Percentiles rank a stretch among this genome's conserved stretches.
Evolutionary conservation across 371 early-diverging fungal genomes (phyloP).

Genomic region (Paraphysoderma sedebokerense): DNA sequence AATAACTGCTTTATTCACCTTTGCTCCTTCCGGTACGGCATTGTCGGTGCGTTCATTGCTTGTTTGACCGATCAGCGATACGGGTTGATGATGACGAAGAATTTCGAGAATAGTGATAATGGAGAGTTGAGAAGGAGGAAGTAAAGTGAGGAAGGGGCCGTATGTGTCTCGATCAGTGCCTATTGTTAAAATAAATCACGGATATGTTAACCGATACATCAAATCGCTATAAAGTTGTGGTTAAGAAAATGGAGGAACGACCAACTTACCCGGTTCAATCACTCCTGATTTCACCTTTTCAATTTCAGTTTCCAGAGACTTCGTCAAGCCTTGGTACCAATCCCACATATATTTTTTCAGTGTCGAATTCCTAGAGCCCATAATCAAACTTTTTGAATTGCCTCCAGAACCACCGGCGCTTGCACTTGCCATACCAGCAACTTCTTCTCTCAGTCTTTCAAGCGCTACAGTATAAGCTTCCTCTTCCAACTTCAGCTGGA

Average conservation of each 20-base stretch:
- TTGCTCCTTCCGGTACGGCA: constrained; percentile 21
- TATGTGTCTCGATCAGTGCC: constrained; percentile 22
- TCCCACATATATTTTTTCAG: constrained; percentile 38
- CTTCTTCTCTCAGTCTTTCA: constrained; percentile 41
- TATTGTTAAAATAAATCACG: background rate
- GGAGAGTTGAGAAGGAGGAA: constrained; percentile 57
- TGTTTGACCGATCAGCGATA: too few relatives aligned
- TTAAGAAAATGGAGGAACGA: too few relatives aligned
- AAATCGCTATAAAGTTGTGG: too few relatives aligned
- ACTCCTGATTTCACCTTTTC: too few relatives aligned
- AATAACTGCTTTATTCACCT: constrained; percentile 38
- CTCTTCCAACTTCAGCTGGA: constrained; percentile 70
- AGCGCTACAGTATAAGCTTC: constrained; percentile 62
- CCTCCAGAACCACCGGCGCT: too few relatives aligned
- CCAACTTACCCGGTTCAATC: too few relatives aligned
- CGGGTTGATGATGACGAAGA: constrained; percentile 34
- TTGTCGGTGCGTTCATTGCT: background rate
- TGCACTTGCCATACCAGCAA: background rate
- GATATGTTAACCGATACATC: too few relatives aligned
- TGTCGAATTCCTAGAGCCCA: constrained; percentile 34
- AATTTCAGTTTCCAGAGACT: constrained; percentile 48
- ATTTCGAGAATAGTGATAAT: constrained; percentile 72
- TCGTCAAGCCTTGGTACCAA: constrained; percentile 59
- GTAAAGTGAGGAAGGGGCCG: constrained; percentile 50
- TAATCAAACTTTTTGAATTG: too few relatives aligned